Base-by-base conservation (phyloP, 164 flowering plant genomes). In the Berberis thunbergii region DNA sequence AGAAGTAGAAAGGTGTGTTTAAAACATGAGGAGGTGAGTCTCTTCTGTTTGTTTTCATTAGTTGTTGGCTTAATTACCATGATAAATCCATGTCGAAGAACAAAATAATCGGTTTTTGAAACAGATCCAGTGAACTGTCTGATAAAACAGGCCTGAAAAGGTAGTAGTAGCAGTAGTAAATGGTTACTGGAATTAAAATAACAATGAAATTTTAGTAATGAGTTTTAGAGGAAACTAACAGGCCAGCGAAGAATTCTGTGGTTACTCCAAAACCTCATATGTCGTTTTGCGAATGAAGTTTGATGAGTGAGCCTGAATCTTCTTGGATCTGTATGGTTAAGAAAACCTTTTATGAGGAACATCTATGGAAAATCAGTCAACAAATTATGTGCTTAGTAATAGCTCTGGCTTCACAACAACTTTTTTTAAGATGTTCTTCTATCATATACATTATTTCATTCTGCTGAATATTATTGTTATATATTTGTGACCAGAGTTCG, bases 81-180 rank as follows among this genome's bases (percentile, higher is more conserved):
- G n/a, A 83, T 79, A 72, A 87, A 87, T 44, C 94, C 89, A 74
- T 83, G 88, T 41, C 94, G 78, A 56, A 87, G 88, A 66, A 79
- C 80, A 42, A 87, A 56, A 60, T 87, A 87, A 63, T 87, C 89
- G 8, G 69, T 76, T 72, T 71, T 83, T 56, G 80, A 80, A 45
- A 87, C 86, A 1, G 88, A 85, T 11, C 63, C 72, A 61, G 50
- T 66, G 53, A 80, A 83, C 43, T 81, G 86, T 7, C 85, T 69
- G 41, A 81, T 46, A 63, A 87, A 83, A 72, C 72, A 74, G 13
- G 61, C 83, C 93, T 86, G 74, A 64, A 73, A 42, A 41, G 45
- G 13, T 49, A 3, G 3, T n/a, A 45, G n/a, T 44, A 43, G 56
- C 13, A 26, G 26, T 26, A 26, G 26, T 26, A 26, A 26, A 26